Evolutionary conservation across 2,329 filamentous ascomycete genomes (phyloP).

Genomic region (Delphinella strobiligena): DNA sequence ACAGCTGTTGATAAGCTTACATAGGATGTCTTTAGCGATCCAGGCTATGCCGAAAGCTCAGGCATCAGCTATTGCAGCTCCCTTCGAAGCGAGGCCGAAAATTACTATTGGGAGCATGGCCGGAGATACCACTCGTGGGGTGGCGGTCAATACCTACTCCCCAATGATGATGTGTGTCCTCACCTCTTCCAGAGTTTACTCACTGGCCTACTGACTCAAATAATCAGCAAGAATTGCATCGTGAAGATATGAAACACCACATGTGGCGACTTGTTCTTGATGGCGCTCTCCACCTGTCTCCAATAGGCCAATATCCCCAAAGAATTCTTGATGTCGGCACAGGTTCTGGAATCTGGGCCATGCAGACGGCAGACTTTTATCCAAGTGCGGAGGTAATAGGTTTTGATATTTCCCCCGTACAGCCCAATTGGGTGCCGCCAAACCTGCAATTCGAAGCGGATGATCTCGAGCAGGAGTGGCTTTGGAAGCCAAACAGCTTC

Average conservation of each 20-base stretch:
- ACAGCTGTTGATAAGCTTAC: too few species aligned
- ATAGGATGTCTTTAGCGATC: slow-evolving; percentile 1
- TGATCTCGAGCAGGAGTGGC: slow-evolving; percentile 21
- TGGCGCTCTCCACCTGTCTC: slow-evolving; percentile 28
- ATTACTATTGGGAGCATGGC: slow-evolving; percentile 12
- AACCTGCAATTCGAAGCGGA: slow-evolving; percentile 20
- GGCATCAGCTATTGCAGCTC: slow-evolving; percentile 5
- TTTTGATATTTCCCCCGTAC: slow-evolving; percentile 26
- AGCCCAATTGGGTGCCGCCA: slow-evolving; percentile 19
- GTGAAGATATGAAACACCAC: slow-evolving; percentile 10
- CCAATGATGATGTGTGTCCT: slow-evolving; percentile 6
- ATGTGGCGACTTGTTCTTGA: slow-evolving; percentile 9
- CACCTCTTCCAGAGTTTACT: background rate
- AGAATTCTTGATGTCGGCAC: slow-evolving; percentile 38
- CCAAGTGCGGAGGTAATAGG: slow-evolving; percentile 20
- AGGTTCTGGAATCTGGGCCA: slow-evolving; percentile 41
- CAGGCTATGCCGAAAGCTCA: slow-evolving; percentile 1
- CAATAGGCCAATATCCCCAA: slow-evolving; percentile 23
- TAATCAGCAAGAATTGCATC: slow-evolving; percentile 5
- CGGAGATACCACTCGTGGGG: slow-evolving; percentile 17
- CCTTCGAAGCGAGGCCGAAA: slow-evolving; percentile 7
- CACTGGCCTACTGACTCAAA: background rate
- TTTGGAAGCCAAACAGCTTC: slow-evolving; percentile 17
- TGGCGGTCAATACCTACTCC: slow-evolving; percentile 8
- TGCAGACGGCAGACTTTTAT: slow-evolving; percentile 28